Conservation (phyloP, 75 land plant species). For the Isoetes taiwanensis region DNA sequence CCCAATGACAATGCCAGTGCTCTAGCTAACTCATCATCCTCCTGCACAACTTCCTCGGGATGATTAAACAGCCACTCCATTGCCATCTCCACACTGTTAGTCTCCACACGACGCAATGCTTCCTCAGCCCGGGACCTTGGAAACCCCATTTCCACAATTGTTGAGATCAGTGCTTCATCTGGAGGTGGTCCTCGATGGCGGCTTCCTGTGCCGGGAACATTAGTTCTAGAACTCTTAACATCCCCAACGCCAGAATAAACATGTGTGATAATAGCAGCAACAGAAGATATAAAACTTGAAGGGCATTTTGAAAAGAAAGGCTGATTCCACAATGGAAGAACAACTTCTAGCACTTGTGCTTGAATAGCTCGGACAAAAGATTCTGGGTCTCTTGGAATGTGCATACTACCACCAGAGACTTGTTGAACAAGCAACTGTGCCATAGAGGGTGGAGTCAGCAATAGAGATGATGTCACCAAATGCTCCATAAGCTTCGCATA, state of each 20-base stretch:
- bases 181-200: constrained; percentile 49
- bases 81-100: constrained; percentile 93
- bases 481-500: constrained; percentile 64
- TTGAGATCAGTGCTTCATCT: constrained; percentile 70
- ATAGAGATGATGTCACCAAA: constrained; percentile 53
- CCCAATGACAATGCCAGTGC: constrained; percentile 93
- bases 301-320: constrained; percentile 66
- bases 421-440: constrained; percentile 85
- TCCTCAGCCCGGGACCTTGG: constrained; percentile 84
- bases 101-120: constrained; percentile 68
- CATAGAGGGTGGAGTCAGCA: constrained; percentile 49
- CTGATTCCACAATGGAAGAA: constrained; percentile 94
- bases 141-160: constrained; percentile 96
- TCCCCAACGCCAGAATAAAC: constrained; percentile 72
- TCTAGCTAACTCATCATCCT: constrained; percentile 91
- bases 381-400: constrained; percentile 74
- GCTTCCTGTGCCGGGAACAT: constrained; percentile 21
- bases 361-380: constrained; percentile 68
- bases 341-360: constrained; percentile 62
- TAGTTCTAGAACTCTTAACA: constrained; percentile 31
- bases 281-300: constrained; percentile 44
- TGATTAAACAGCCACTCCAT: constrained; percentile 93
- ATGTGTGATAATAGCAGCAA: constrained; percentile 55
- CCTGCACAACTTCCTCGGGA: constrained; percentile 76
- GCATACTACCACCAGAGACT: constrained; percentile 48